Percentiles rank a stretch among this genome's conserved stretches.
phyloP scores from a whole-genome alignment of 306 rosid species.

The Ammopiptanthus mongolicus region DNA sequence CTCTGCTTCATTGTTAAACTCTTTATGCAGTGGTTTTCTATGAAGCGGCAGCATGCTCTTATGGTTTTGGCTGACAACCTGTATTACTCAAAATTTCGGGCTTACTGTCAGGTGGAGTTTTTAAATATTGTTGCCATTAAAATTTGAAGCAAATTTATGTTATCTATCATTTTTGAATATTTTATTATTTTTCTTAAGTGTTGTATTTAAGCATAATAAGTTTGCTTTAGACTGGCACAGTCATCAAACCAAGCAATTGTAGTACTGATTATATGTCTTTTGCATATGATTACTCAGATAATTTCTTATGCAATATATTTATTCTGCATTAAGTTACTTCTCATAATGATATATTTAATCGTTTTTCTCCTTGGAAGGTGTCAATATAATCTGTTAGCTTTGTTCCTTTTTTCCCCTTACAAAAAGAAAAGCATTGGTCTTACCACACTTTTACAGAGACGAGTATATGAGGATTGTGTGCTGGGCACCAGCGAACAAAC shows the following conservation, averaged over 20 bases:
- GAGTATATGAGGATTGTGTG: not conserved
- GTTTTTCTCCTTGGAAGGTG: not conserved
- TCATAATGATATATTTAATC: not conserved
- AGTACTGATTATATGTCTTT: not conserved
- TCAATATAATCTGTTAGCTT: not conserved
- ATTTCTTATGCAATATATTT: not conserved
- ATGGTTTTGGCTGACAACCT: slow-evolving; percentile 67
- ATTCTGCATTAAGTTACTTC: not conserved
- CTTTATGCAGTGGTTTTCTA: slow-evolving; percentile 78
- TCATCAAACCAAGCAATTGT: not conserved
- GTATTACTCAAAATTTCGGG: slow-evolving; percentile 81
- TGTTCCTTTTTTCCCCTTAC: not conserved
- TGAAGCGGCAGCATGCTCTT: slow-evolving; percentile 92
- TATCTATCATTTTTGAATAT: not conserved
- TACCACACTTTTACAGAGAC: not conserved
- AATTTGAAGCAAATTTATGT: not conserved
- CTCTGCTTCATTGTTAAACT: slow-evolving; percentile 5
- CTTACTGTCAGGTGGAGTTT: slow-evolving; percentile 67
- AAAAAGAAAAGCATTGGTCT: not conserved
- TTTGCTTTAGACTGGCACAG: not conserved
- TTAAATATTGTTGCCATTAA: not conserved
- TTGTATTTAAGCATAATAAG: not conserved
- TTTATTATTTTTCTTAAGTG: not conserved
- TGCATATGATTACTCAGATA: not conserved
- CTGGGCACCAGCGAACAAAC: not conserved